These are phyloP conservation scores for Paraphysoderma sedebokerense DNA, from an alignment of 371 early-diverging fungal genomes.

Conservation along the genomic window DNA sequence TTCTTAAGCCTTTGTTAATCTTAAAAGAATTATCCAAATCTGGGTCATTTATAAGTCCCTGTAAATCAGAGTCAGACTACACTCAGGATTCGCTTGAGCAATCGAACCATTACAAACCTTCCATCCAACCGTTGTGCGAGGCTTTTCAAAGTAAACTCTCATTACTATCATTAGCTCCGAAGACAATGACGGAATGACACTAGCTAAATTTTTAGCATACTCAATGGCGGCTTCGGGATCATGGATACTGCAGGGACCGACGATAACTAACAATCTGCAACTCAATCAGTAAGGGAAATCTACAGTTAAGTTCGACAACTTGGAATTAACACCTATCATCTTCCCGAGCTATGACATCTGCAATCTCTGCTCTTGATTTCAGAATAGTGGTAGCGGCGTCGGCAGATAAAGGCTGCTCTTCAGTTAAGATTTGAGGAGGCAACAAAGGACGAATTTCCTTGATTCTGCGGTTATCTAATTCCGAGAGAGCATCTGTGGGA, in stretches of 20 bases:
- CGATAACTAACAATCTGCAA: conserved; percentile 64
- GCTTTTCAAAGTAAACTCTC: conserved; percentile 91
- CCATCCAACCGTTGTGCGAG: conserved; percentile 88
- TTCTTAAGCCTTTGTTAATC: conserved; percentile 78
- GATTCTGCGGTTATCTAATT: conserved; percentile 84
- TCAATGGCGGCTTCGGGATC: conserved; percentile 68
- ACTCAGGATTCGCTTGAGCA: no score
- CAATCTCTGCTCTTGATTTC: conserved; percentile 9
- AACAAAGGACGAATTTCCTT: conserved; percentile 74
- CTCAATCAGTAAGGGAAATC: conserved; percentile 39
- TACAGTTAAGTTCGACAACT: neutral
- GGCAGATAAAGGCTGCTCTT: conserved; percentile 55
- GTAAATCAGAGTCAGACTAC: no score
- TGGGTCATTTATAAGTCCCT: conserved; percentile 74
- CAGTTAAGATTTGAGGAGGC: conserved; percentile 87
- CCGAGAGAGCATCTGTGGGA: conserved; percentile 48
- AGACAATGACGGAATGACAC: conserved; percentile 27
- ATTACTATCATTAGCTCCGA: conserved; percentile 65
- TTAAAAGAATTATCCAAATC: conserved; percentile 61
- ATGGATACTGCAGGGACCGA: conserved; percentile 90
- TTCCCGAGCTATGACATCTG: neutral
- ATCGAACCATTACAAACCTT: conserved; percentile 83
- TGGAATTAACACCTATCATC: conserved; percentile 1
- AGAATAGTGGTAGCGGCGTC: conserved; percentile 13
- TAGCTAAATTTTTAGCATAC: conserved; percentile 44